Conservation (phyloP, 805 yeast genomes). For the Candida caryicola region DNA sequence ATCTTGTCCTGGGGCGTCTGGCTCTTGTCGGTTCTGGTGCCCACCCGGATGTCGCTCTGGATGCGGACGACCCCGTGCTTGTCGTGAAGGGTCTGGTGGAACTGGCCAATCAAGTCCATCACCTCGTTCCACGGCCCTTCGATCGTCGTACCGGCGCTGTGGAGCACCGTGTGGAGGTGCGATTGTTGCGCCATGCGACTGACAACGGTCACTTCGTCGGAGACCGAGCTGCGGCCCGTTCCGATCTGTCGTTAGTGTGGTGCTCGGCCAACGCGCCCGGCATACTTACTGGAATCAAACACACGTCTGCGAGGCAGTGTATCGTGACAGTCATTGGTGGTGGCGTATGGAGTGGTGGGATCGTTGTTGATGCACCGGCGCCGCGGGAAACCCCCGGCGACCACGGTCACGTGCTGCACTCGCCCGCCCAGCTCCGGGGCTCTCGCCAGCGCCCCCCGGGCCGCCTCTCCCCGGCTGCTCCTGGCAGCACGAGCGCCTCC, state of each 20-base stretch:
- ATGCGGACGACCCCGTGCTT: conserved; percentile 70
- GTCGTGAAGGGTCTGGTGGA: conserved; percentile 68
- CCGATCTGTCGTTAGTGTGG: conserved; percentile 53
- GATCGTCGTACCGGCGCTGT: conserved; percentile 90
- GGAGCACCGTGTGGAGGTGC: conserved; percentile 65
- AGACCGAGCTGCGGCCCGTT: conserved; percentile 72
- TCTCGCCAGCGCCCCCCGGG: no score
- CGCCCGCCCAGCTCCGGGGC: no score
- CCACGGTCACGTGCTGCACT: no score
- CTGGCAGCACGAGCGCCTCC: no score
- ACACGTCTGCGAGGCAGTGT: conserved; percentile 80
- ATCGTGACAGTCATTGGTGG: conserved; percentile 40
- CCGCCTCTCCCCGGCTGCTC: no score
- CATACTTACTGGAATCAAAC: conserved; percentile 70
- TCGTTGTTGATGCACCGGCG: no score
- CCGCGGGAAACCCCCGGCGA: no score
- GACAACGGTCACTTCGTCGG: conserved; percentile 72
- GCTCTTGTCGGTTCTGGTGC: conserved; percentile 74
- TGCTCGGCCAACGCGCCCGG: neutral
- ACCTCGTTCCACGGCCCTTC: conserved; percentile 94
- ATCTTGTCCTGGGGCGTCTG: conserved; percentile 75
- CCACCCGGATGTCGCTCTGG: conserved; percentile 83
- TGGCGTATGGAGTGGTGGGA: no score
- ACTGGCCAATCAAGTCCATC: conserved; percentile 69
- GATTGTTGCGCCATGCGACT: conserved; percentile 62